phyloP scores from a whole-genome alignment of 495 filamentous ascomycete species.

The Aspergillus biplanus region DNA sequence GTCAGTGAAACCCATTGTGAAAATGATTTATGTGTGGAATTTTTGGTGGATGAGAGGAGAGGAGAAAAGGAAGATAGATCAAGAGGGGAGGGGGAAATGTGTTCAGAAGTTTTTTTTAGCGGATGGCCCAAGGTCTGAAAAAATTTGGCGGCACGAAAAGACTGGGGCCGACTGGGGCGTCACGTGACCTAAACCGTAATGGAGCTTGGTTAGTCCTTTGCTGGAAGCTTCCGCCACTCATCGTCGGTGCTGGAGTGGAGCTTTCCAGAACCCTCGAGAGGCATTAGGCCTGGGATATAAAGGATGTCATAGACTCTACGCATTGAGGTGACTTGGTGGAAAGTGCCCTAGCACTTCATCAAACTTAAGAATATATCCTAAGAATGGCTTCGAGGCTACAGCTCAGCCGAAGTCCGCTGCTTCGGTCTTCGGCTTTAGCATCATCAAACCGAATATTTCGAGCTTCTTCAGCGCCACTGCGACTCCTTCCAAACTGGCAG shows the following conservation, averaged over 20 bases:
- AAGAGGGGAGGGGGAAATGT: conserved; percentile 26
- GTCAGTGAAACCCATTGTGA: conserved; percentile 94
- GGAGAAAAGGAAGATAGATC: conserved; percentile 9
- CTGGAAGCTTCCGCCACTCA: conserved; percentile 39
- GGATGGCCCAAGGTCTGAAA: conserved; percentile 38
- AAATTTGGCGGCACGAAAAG: conserved; percentile 35
- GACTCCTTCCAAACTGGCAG: conserved; percentile 26
- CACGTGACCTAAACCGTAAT: conserved; percentile 42
- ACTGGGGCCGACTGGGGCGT: conserved; percentile 24
- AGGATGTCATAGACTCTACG: conserved; percentile 14
- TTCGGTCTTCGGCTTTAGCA: conserved; percentile 32
- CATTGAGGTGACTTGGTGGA: not conserved
- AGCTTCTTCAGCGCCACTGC: conserved; percentile 27
- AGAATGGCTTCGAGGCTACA: conserved; percentile 45
- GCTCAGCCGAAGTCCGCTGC: conserved; percentile 36
- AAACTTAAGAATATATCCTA: not conserved
- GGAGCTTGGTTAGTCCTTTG: conserved; percentile 37
- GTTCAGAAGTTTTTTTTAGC: conserved; percentile 29
- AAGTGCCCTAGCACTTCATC: not conserved
- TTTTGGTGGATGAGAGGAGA: conserved; percentile 10
- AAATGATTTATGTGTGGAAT: conserved; percentile 30
- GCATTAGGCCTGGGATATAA: conserved; percentile 28
- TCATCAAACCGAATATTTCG: conserved; percentile 28
- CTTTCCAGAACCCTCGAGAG: conserved; percentile 50
- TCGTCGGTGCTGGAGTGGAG: conserved; percentile 34